Evolutionary conservation across 176 grass and related monocot genomes (phyloP).

Genomic region (Bromus sterilis): DNA sequence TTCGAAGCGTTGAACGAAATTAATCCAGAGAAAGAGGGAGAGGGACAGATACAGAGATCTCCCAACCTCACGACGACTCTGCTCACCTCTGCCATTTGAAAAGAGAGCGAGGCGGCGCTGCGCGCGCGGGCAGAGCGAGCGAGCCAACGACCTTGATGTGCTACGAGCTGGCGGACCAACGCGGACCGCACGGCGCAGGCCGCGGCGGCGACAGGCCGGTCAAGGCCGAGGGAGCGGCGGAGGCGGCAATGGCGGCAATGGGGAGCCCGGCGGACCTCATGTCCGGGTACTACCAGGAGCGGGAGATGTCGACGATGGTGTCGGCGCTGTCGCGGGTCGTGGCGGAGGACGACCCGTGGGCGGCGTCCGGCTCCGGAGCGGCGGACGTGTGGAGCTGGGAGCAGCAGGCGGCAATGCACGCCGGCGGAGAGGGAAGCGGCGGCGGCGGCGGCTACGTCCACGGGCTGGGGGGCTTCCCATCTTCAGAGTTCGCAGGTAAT

Average conservation of each 20-base stretch:
- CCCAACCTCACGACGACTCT: not conserved
- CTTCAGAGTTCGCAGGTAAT: slow-evolving; percentile 42
- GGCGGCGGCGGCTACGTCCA: not conserved
- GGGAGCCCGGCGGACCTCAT: slow-evolving; percentile 17
- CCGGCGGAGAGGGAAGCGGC: not conserved
- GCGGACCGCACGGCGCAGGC: slow-evolving; percentile 5
- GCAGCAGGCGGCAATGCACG: slow-evolving; percentile 33
- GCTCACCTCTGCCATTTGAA: not conserved
- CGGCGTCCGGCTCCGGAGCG: not conserved
- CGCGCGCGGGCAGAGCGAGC: too few relatives aligned
- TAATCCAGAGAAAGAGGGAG: not conserved
- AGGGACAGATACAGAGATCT: not conserved
- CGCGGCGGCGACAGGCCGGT: slow-evolving; percentile 3
- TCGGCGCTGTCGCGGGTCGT: slow-evolving; percentile 68
- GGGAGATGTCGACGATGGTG: slow-evolving; percentile 68
- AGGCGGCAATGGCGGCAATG: not conserved
- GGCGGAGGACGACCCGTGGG: slow-evolving; percentile 18
- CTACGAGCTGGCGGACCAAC: slow-evolving; percentile 44
- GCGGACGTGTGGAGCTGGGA: not conserved
- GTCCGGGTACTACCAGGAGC: slow-evolving; percentile 36
- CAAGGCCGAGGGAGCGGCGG: not conserved
- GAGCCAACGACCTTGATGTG: slow-evolving; percentile 28
- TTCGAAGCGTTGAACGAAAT: slow-evolving; percentile 18
- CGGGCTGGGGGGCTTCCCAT: slow-evolving; percentile 18
- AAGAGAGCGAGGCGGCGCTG: not conserved